Percentiles rank a stretch among this genome's conserved stretches.
Evolutionary conservation across 208 protist genomes (phyloP).

Genomic region (Crithidia bombi): DNA sequence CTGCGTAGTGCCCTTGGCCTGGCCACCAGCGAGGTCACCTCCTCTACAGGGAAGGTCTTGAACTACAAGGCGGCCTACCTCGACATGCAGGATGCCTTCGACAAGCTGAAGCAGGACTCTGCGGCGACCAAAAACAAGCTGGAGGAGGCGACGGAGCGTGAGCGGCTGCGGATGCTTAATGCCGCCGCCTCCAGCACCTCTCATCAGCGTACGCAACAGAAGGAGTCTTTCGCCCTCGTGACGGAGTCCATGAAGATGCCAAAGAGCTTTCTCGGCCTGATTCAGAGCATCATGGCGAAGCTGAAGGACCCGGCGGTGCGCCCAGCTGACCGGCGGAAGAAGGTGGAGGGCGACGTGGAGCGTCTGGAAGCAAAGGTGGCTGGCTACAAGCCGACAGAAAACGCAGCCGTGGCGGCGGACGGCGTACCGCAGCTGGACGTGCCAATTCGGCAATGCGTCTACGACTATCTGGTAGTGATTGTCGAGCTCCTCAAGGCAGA

Average conservation of each 20-base stretch:
- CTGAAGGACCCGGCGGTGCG: slow-evolving; percentile 25
- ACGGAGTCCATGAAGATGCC: slow-evolving; percentile 16
- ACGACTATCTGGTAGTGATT: slow-evolving; percentile 10
- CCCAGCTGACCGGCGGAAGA: slow-evolving; percentile 16
- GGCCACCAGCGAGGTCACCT: slow-evolving; percentile 30
- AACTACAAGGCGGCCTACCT: slow-evolving; percentile 49
- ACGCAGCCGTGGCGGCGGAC: neutral
- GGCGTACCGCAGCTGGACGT: slow-evolving; percentile 13
- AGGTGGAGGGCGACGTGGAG: slow-evolving; percentile 24
- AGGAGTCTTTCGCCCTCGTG: slow-evolving; percentile 32
- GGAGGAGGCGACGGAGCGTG: slow-evolving; percentile 26
- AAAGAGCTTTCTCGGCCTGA: slow-evolving; percentile 3
- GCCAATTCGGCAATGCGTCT: slow-evolving; percentile 22
- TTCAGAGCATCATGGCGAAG: slow-evolving; percentile 28
- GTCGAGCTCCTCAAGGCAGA: slow-evolving; percentile 20
- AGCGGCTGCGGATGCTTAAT: slow-evolving; percentile 4
- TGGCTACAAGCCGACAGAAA: slow-evolving; percentile 8
- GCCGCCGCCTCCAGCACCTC: neutral
- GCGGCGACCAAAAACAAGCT: slow-evolving; percentile 33
- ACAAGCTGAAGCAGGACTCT: slow-evolving; percentile 39
- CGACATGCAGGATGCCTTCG: slow-evolving; percentile 31
- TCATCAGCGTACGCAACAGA: slow-evolving; percentile 18
- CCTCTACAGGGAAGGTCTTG: slow-evolving; percentile 35
- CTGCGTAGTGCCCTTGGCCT: slow-evolving; percentile 54
- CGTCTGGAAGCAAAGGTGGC: slow-evolving; percentile 12